phyloP scores from a whole-genome alignment of 164 flowering plant species.

The Sedum album region DNA sequence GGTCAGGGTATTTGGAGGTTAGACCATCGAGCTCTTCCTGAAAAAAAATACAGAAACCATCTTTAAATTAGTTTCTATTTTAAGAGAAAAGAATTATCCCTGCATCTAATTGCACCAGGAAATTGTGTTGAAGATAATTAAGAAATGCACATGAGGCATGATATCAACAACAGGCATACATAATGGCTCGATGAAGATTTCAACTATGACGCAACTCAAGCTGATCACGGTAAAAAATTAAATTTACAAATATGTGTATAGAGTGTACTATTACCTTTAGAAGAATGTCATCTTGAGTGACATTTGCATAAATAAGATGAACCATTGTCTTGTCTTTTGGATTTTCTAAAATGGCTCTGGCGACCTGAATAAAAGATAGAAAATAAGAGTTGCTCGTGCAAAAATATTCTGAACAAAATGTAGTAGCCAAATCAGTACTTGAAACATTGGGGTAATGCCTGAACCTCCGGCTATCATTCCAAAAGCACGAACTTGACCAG shows the following conservation, averaged over 20 bases:
- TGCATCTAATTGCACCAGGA: background rate
- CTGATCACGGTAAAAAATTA: background rate
- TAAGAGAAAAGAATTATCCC: background rate
- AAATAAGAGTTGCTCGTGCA: background rate
- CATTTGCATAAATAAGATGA: slow-evolving; percentile 92
- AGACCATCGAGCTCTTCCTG: slow-evolving; percentile 88
- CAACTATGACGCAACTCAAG: background rate
- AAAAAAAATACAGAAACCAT: slow-evolving; percentile 13
- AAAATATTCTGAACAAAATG: background rate
- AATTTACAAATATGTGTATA: background rate
- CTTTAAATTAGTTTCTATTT: background rate
- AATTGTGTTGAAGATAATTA: background rate
- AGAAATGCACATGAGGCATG: too few relatives aligned
- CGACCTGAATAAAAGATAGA: slow-evolving; percentile 39
- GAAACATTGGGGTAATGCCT: slow-evolving; percentile 98
- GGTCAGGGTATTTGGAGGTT: slow-evolving; percentile 47
- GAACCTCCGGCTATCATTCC: slow-evolving; percentile 99
- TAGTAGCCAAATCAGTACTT: slow-evolving; percentile 28
- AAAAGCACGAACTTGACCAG: slow-evolving; percentile 83
- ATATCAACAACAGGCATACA: too few relatives aligned
- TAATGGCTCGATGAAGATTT: background rate
- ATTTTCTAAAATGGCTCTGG: slow-evolving; percentile 92
- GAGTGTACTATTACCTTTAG: slow-evolving; percentile 51
- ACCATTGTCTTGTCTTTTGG: slow-evolving; percentile 80
- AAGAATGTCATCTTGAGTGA: slow-evolving; percentile 81